Evolutionary conservation across 495 filamentous ascomycete genomes (phyloP).

Genomic region (Xylaria curta): DNA sequence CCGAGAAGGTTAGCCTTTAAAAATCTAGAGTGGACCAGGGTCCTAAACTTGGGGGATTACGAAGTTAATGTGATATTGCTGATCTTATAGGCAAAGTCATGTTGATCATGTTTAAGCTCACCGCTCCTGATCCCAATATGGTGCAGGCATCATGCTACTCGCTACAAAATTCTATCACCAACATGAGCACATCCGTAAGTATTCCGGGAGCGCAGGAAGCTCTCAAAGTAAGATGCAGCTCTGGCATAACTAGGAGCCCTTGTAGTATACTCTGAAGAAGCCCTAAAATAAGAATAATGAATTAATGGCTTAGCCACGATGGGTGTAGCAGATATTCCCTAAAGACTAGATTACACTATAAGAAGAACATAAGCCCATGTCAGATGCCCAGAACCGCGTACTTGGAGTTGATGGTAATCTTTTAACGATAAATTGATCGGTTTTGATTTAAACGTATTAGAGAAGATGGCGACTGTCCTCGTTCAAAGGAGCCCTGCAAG

Average conservation of each 20-base stretch:
- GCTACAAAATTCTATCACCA: background rate
- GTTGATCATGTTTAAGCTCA: constrained; percentile 4
- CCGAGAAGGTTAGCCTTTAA: background rate
- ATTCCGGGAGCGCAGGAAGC: background rate
- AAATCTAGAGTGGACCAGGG: background rate
- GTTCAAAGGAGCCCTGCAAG: background rate
- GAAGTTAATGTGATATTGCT: background rate
- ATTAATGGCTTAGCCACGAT: background rate
- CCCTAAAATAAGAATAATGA: background rate
- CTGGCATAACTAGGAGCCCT: background rate
- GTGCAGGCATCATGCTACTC: background rate
- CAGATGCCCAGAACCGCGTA: background rate
- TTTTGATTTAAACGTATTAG: background rate
- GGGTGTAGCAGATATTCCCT: background rate
- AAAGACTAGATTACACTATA: background rate
- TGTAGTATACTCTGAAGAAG: background rate
- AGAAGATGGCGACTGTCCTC: constrained; percentile 9
- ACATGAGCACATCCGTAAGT: background rate
- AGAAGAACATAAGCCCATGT: constrained; percentile 4
- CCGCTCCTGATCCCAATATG: background rate
- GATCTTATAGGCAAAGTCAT: constrained; percentile 9
- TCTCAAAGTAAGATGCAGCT: background rate
- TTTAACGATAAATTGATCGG: background rate
- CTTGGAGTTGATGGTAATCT: background rate
- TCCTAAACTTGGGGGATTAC: constrained; percentile 1